Evolutionary conservation across 2,329 filamentous ascomycete species (phyloP), one percentile per base, ranked within the genome.

Genomic region (Bipolaris cookei): DNA sequence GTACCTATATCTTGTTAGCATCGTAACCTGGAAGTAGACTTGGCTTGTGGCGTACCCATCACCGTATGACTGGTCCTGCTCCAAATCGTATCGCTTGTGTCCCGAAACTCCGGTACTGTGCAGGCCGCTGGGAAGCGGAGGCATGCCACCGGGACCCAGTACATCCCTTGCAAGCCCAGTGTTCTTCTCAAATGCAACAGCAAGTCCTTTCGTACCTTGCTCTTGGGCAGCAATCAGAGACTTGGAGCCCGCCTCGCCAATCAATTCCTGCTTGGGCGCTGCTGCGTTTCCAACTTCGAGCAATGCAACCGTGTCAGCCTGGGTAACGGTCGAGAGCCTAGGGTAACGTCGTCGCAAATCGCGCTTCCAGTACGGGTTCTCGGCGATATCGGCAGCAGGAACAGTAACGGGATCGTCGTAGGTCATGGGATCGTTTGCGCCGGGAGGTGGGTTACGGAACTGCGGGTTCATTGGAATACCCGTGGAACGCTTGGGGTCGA

Each of bases 301-400:
- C 68, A 99, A 85, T 39, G 89, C 90, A 21, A 95, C 95, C 49
- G 92, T 88, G 77, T 98, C 90, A 44, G 86, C 86, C 82, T 98
- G 95, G 58, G 82, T 88, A 61, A 99, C 85, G 43, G 91, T 88
- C 72, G 90, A 94, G 54, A 90, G 83, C 68, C 84, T 85, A 30
- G 95, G 90, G 81, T 98, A 98, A 70, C 84, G 84, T 70, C 95
- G 86, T 69, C 95, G 90, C 60, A 82, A 78, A 74, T 99, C 95
- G 71, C 95, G 92, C 84, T 96, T 96, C 92, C 92, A 99, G 82
- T 97, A 96, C 35, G 92, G 87, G 80, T 96, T 96, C 77, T 94
- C 91, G 70, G 92, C 92, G 69, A 96, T 88, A 76, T 96, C 92
- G 66, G 85, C 91, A 2, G 92, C 90, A n/a, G 92, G 92, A 0